Base-by-base conservation (phyloP, 176 grass and related monocot species). In the Thinopyrum elongatum region DNA sequence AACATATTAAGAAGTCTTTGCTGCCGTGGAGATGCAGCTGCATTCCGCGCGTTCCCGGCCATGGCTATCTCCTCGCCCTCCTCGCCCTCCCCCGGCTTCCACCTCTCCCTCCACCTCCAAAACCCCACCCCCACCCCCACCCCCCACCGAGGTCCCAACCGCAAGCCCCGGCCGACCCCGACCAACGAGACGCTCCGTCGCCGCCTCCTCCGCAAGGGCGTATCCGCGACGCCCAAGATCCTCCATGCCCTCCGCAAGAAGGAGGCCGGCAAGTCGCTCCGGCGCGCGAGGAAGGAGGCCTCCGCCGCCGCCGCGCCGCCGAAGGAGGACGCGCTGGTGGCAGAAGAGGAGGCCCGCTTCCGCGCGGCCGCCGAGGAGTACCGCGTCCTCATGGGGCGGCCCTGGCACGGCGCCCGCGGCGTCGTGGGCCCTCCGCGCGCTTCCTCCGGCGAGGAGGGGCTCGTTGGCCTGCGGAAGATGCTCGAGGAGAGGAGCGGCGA, bases 211-310 rank as follows among this genome's bases (percentile, higher is more conserved):
- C 89, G 88, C 55, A 93, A 89, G 78, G 91, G 93, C 68, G 89
- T 95, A 27, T 76, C 81, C 67, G 68, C 93, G 59, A 98, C 89
- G 23, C 95, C 95, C 68, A 98, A 94, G 86, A 92, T 94, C 63
- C 93, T 98, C 51, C 95, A 95, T 78, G 85, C 74, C 83, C 86
- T 95, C 78, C 93, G 87, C 86, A 95, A 92, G 93, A 98, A 98
- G 80, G 95, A 98, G 41, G 83, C 93, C 49, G 93, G 66, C 38
- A 98, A 94, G 84, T 83, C 83, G 66, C 89, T 95, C 83, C 95
- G 95, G 80, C 88, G 88, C 12, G 63, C 87, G 1, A 92, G 89
- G 83, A 98, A 98, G 65, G 76, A 89, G 47, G 62, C 89, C 19
- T 68, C 67, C 19, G 59, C 92, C 10, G 67, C 87, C 0, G 65